These are phyloP conservation scores for Paracorniculantispora psalliotae DNA, from an alignment of 2,329 filamentous ascomycete species.

Conservation along the genomic window DNA sequence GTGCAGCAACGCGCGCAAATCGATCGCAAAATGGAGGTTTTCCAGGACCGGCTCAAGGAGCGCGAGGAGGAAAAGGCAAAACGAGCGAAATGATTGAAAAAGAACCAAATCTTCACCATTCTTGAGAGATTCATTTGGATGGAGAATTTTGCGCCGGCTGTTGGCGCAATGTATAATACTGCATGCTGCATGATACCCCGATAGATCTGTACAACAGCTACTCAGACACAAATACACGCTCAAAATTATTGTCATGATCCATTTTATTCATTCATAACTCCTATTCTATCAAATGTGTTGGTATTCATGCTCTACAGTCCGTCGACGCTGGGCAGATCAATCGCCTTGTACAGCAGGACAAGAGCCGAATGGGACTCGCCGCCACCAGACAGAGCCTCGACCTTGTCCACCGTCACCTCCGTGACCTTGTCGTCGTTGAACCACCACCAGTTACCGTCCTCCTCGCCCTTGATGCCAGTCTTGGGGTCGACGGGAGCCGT, in stretches of 20 bases:
- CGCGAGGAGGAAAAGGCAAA: slow-evolving; percentile 23
- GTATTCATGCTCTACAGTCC: slow-evolving; percentile 27
- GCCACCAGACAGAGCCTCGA: slow-evolving; percentile 82
- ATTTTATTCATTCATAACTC: slow-evolving; percentile 16
- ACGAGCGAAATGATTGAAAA: background rate
- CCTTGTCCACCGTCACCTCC: slow-evolving; percentile 87
- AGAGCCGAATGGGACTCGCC: slow-evolving; percentile 82
- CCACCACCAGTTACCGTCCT: slow-evolving; percentile 99
- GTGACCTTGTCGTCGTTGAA: slow-evolving; percentile 98
- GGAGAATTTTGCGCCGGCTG: no score
- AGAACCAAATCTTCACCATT: no score
- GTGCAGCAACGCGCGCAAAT: slow-evolving; percentile 34
- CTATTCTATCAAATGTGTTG: slow-evolving; percentile 2
- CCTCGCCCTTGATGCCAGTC: slow-evolving; percentile 71
- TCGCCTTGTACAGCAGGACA: slow-evolving; percentile 72
- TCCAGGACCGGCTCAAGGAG: slow-evolving; percentile 35
- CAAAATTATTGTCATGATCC: slow-evolving; percentile 12
- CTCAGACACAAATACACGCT: background rate
- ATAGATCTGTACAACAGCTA: slow-evolving; percentile 18
- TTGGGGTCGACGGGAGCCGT: slow-evolving; percentile 64
- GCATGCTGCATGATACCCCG: slow-evolving; percentile 15
- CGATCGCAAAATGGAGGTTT: slow-evolving; percentile 37
- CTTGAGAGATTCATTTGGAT: no score
- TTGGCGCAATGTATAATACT: background rate
- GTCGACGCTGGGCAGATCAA: slow-evolving; percentile 59